Base-by-base conservation (phyloP, 305 asterid species). In the Plantago coronopus region DNA sequence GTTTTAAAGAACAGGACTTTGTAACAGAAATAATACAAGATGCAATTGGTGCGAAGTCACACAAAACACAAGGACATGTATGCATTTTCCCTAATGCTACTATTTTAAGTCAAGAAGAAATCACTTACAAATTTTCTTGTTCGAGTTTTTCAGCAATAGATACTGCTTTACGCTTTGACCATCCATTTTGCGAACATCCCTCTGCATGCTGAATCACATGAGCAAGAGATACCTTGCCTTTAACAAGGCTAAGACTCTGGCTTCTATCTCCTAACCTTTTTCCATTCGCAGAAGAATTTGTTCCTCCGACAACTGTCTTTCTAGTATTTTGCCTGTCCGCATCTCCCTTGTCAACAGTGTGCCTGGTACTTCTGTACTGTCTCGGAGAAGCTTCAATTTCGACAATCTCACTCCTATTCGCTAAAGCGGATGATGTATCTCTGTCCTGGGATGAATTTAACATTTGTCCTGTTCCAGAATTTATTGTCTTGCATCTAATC, bases 71-170 rank as follows among this genome's bases (percentile, higher is more conserved):
- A 31, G 25, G 55, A 5, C 10, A 49, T 49, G 5, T 5, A 11
- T 27, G 16, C 31, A 21, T 10, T 20, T 12, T 3, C 55, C 14
- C 22, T 0, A 37, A n/a, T 20, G 40, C 20, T 42, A 25, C 15
- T 5, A 50, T 50, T 29, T 19, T 20, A 40, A 55, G 27, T 37
- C 57, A 45, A 69, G 59, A 62, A 68, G 43, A 23, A 31, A 51
- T 63, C 27, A 69, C 97, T 12, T 76, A 94, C 99, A 94, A 64
- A 74, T 94, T 94, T 76, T 94, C 95, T 74, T 89, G 93, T 67
- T 94, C 99, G 25, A 94, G 95, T 77, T 93, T 94, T 72, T 94
- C 97, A 43, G 99, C 97, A 37, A 90, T 87, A 23, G 99, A 85
- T 50, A 94, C 89, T 10, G 96, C 96, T 70, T 83, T 94, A 55